Conservation (phyloP, 352 stramenopile genomes). For the Phytophthora rubi region DNA sequence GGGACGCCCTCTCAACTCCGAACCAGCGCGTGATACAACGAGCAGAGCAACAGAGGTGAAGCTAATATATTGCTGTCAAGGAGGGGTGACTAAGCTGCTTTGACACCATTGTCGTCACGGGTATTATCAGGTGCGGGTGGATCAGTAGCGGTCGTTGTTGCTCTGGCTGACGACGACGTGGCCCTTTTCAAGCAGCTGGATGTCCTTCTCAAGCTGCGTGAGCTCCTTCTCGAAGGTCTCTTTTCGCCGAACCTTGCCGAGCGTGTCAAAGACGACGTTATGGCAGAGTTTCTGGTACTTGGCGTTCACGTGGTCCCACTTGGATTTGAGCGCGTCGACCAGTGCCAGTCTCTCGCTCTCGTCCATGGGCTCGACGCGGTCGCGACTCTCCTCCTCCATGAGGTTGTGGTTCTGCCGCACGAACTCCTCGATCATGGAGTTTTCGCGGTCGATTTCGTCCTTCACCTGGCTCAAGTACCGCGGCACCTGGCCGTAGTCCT, state of each 20-base stretch:
- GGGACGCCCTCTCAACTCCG: conserved; percentile 24
- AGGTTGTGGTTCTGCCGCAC: conserved; percentile 90
- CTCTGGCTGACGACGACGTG: conserved; percentile 68
- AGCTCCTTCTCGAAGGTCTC: conserved; percentile 93
- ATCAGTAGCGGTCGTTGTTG: conserved; percentile 56
- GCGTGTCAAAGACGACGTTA: conserved; percentile 92
- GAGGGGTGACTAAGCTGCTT: conserved; percentile 5
- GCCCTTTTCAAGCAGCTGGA: conserved; percentile 84
- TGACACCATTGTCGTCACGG: conserved; percentile 8
- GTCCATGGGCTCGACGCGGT: conserved; percentile 72
- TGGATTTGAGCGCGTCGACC: conserved; percentile 91
- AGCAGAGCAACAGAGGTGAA: neutral
- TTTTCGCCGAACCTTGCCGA: conserved; percentile 93
- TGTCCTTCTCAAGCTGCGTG: conserved; percentile 93
- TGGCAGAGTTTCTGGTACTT: conserved; percentile 96
- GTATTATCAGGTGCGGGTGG: neutral
- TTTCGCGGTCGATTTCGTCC: conserved; percentile 93
- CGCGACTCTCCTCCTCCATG: conserved; percentile 73
- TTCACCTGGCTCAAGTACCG: conserved; percentile 93
- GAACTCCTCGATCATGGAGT: conserved; percentile 93
- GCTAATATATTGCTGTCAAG: conserved; percentile 28
- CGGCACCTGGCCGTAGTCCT: conserved; percentile 94
- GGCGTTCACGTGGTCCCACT: conserved; percentile 94
- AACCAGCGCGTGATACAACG: conserved; percentile 5
- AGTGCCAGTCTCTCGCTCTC: conserved; percentile 86